Evolutionary conservation across 176 grass and related monocot species (phyloP), one percentile per base, ranked within the genome.

Genomic region (Aegilops umbellulata): DNA sequence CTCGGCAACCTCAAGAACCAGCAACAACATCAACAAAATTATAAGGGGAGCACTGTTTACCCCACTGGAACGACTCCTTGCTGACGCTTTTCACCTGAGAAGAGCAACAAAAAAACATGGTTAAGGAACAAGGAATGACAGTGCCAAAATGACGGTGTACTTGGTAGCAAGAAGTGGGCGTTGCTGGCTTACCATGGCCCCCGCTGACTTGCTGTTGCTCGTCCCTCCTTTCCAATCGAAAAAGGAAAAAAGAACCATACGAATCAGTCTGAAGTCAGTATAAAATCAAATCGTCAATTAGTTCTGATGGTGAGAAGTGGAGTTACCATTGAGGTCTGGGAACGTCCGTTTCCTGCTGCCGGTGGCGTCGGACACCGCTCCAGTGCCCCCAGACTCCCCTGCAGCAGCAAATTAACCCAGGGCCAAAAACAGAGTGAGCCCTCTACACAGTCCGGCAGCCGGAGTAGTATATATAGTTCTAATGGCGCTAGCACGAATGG

Each of bases 1-100:
- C 25, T 7, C 4, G 25, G 29, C 0, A 19, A 3, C 1, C 38
- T 42, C 42, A 51, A 19, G 41, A 49, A 47, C 13, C 6, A 8
- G 70, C 39, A 17, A 25, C 2, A 29, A 20, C 36, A 14, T 36
- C 0, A 5, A 0, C 24, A 14, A 31, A 24, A 62, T 22, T 24
- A 10, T 1, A 62, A 20, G 3, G 4, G 26, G 15, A 0, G 10
- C 13, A 19, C 30, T 16, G 3, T 60, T 25, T 92, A 98, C 96
- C 93, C 96, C 96, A 98, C 88, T 95, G 93, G 73, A 98, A 63
- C 3, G 96, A 89, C 82, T 98, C 91, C 19, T 85, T 95, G 34
- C 96, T 87, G 16, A 88, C 90, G 58, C 66, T 85, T 70, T 98
- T 95, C 32, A 98, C 91, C 96, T 98, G 88, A 44, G 13, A 61